Evolutionary conservation across 371 early-diverging fungal genomes (phyloP).

Genomic region (Smittium culicis): DNA sequence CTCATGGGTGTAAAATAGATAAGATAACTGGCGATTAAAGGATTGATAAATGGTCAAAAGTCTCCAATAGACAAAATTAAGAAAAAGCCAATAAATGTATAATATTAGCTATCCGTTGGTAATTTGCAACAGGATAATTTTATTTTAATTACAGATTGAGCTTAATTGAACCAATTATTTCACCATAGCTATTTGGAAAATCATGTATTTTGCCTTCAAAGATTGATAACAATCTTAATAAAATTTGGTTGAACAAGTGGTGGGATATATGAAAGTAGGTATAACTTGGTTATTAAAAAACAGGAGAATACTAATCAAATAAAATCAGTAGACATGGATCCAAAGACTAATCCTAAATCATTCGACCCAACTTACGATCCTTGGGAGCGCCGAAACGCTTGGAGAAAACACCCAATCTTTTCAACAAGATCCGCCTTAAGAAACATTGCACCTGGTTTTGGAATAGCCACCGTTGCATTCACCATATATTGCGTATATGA

Average conservation of each 20-base stretch:
- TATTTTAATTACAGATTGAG: no score
- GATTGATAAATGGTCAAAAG: no score
- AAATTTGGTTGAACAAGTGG: not conserved
- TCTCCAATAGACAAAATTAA: no score
- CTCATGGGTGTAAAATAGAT: no score
- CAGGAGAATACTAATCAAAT: not conserved
- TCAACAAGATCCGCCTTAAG: constrained; percentile 42
- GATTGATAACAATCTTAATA: not conserved
- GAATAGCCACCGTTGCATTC: constrained; percentile 66
- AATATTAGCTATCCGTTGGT: no score
- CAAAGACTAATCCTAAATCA: not conserved
- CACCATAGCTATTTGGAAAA: not conserved
- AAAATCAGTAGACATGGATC: no score
- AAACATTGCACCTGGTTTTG: constrained; percentile 69
- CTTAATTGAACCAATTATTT: no score
- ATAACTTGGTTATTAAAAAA: not conserved
- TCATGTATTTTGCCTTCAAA: not conserved
- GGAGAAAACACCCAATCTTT: constrained; percentile 71
- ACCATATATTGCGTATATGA: constrained; percentile 64
- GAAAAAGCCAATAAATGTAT: no score
- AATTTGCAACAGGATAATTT: no score
- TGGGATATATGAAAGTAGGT: not conserved
- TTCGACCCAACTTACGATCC: constrained; percentile 40
- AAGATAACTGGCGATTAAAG: no score
- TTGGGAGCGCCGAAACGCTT: constrained; percentile 74